Conservation (phyloP, 2,329 filamentous ascomycete genomes). For the Hypoxylon sp. region DNA sequence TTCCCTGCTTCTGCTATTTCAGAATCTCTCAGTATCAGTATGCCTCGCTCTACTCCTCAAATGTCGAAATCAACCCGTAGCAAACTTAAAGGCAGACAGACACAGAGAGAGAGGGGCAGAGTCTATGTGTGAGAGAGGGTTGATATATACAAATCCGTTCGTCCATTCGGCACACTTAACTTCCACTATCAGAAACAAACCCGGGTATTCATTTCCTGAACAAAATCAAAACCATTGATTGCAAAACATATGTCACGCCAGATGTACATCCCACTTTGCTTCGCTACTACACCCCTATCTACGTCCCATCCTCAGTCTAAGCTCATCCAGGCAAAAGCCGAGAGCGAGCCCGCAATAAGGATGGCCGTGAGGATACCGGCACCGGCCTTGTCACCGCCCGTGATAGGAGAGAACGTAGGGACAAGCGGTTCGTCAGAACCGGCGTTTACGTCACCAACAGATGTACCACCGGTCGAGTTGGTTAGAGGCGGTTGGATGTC, state of each 20-base stretch:
- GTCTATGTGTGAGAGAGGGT: constrained; percentile 1
- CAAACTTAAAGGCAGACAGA: constrained; percentile 13
- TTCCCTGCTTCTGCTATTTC: not conserved
- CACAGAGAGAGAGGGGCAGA: not conserved
- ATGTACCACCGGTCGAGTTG: constrained; percentile 66
- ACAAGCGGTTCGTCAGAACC: constrained; percentile 56
- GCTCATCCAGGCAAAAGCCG: constrained; percentile 68
- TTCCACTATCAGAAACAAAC: constrained; percentile 13
- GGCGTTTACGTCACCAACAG: constrained; percentile 60
- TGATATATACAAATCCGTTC: constrained; percentile 34
- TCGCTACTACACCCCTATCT: not conserved
- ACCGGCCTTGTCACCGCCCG: constrained; percentile 63
- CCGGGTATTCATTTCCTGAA: constrained; percentile 40
- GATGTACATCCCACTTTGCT: constrained; percentile 17
- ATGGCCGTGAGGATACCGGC: constrained; percentile 65
- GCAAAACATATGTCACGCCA: constrained; percentile 28
- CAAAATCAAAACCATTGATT: constrained; percentile 23
- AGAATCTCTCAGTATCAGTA: constrained; percentile 4
- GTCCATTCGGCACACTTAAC: constrained; percentile 10
- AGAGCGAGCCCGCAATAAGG: constrained; percentile 59
- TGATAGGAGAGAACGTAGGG: constrained; percentile 55
- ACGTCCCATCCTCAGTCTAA: constrained; percentile 45
- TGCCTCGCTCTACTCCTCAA: constrained; percentile 9
- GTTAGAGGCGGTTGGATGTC: constrained; percentile 61
- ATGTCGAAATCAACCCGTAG: constrained; percentile 4